phyloP scores from a whole-genome alignment of 192 early-diverging fungal species.

The Chytriomyces confervae region DNA sequence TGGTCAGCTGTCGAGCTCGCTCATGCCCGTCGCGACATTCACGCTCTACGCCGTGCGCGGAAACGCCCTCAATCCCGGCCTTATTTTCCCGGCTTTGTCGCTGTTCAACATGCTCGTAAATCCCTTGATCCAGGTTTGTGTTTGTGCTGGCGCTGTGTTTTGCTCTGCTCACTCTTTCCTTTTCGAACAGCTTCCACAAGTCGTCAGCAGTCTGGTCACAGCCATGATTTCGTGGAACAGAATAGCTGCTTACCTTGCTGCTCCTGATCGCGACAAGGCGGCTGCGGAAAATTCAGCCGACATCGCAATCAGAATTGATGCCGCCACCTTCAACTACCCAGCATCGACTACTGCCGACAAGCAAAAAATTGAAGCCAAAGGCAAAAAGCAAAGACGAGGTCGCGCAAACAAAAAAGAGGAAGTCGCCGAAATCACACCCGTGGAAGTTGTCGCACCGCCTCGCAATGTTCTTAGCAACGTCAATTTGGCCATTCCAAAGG shows the following conservation, averaged over 20 bases:
- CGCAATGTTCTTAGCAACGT: conserved; percentile 64
- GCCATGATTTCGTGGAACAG: conserved; percentile 33
- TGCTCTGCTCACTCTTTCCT: too few relatives aligned
- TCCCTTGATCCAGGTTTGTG: conserved; percentile 38
- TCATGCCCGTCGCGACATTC: conserved; percentile 31
- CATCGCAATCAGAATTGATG: conserved; percentile 53
- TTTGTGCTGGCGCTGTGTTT: too few relatives aligned
- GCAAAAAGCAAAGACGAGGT: conserved; percentile 3
- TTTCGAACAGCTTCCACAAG: background rate
- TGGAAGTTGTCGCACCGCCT: conserved; percentile 60
- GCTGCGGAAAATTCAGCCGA: background rate
- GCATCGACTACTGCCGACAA: conserved; percentile 9
- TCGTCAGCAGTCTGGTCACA: background rate
- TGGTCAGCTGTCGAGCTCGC: conserved; percentile 30
- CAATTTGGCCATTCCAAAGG: conserved; percentile 68
- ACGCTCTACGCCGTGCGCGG: conserved; percentile 23
- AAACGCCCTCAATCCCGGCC: conserved; percentile 15
- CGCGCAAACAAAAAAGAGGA: background rate
- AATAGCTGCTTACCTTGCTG: conserved; percentile 57
- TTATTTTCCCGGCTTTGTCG: conserved; percentile 46
- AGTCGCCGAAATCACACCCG: background rate
- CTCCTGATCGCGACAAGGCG: conserved; percentile 51
- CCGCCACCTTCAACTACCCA: conserved; percentile 63
- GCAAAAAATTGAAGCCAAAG: conserved; percentile 39
- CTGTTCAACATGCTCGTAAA: conserved; percentile 40